These are phyloP conservation scores for Bifiguratus adelaidae DNA, from an alignment of 192 early-diverging fungal genomes.

Conservation along the genomic window DNA sequence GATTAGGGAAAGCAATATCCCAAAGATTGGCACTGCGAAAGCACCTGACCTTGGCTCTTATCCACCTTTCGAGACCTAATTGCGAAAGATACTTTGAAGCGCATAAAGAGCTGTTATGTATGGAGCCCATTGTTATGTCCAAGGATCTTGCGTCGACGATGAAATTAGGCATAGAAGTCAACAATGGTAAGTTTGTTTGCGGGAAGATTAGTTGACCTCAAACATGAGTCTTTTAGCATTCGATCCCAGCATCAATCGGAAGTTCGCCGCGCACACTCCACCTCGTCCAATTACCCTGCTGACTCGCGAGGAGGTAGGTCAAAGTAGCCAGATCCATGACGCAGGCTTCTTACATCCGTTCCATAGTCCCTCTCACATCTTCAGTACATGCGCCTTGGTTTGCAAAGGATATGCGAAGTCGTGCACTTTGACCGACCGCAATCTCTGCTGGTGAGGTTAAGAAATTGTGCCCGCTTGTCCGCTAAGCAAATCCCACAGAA, in stretches of 20 bases:
- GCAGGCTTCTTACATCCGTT: not conserved
- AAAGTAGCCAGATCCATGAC: not conserved
- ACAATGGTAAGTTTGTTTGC: constrained; percentile 17
- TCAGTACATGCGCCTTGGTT: too few species aligned
- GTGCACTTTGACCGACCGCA: too few species aligned
- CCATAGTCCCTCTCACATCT: not conserved
- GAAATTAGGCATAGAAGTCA: constrained; percentile 18
- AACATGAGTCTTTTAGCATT: constrained; percentile 23
- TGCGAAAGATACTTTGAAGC: constrained; percentile 26
- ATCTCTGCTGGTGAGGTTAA: too few species aligned
- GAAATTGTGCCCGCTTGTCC: too few species aligned
- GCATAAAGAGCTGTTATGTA: constrained; percentile 7
- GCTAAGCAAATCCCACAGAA: constrained; percentile 21
- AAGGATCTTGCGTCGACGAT: constrained; percentile 8
- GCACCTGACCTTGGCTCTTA: constrained; percentile 26
- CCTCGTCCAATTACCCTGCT: constrained; percentile 42
- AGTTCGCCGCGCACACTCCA: constrained; percentile 48
- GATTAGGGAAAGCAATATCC: constrained; percentile 2
- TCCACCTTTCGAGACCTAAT: constrained; percentile 26
- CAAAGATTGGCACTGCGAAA: constrained; percentile 10
- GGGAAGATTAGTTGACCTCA: not conserved
- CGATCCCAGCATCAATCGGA: constrained; percentile 50
- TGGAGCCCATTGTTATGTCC: constrained; percentile 1
- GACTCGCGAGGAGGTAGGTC: constrained; percentile 29
- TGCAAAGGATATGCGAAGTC: too few species aligned